These are phyloP conservation scores for Celoporthe dispersa DNA, from an alignment of 2,329 filamentous ascomycete genomes.

Conservation along the genomic window DNA sequence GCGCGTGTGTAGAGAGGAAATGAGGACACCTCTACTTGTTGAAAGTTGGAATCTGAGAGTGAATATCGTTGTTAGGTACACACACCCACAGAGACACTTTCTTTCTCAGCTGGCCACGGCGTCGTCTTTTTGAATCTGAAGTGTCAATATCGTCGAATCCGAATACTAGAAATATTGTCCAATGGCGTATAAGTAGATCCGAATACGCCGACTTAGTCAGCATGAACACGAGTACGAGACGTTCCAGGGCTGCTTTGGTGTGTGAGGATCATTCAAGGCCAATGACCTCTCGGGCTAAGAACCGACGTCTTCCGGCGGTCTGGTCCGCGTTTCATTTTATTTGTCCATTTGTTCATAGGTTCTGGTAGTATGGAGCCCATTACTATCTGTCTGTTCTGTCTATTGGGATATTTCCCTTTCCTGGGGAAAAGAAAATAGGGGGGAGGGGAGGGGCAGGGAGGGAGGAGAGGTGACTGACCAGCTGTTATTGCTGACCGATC, in stretches of 20 bases:
- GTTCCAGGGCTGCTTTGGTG: not conserved
- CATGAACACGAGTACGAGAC: constrained; percentile 8
- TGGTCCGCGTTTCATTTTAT: not conserved
- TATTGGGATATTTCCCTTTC: not conserved
- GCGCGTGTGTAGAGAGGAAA: not conserved
- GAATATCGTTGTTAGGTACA: not conserved
- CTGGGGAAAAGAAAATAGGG: not conserved
- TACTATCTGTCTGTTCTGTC: not conserved
- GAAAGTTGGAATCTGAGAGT: not conserved
- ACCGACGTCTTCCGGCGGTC: not conserved
- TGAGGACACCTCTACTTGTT: not conserved
- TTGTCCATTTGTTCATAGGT: not conserved
- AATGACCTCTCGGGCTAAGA: not conserved
- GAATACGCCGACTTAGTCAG: constrained; percentile 3
- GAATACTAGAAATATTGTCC: not conserved
- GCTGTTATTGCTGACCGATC: not conserved
- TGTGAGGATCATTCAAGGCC: not conserved
- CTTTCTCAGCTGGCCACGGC: not conserved
- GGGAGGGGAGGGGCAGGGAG: too few relatives aligned
- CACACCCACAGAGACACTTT: too few relatives aligned
- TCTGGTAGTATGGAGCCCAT: not conserved
- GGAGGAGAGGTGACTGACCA: not conserved
- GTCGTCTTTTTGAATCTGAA: not conserved
- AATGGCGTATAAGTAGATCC: constrained; percentile 10
- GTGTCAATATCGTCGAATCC: constrained; percentile 5